These are phyloP conservation scores for Carnegiea gigantea DNA, from an alignment of 179 eudicot genomes.

Conservation along the genomic window DNA sequence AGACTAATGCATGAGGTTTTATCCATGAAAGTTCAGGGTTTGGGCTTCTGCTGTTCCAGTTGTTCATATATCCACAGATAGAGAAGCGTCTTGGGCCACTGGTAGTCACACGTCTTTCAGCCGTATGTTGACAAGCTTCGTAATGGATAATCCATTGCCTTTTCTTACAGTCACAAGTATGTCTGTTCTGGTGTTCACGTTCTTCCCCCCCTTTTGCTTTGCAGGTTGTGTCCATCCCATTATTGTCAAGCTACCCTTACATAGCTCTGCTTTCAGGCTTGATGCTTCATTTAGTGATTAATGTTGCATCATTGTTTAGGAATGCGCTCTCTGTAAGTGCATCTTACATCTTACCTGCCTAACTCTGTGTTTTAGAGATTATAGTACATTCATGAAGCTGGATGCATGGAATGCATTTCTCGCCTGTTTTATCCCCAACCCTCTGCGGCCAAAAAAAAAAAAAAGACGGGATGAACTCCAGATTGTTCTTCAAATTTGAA, in stretches of 20 bases:
- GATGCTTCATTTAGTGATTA: constrained; percentile 22
- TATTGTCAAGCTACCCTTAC: background rate
- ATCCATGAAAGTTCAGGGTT: constrained; percentile 19
- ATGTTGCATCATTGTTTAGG: constrained; percentile 20
- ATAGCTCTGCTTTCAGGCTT: constrained; percentile 26
- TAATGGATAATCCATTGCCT: background rate
- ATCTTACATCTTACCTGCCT: background rate
- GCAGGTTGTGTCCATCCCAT: constrained; percentile 28
- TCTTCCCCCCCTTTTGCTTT: background rate
- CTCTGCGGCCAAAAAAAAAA: too few relatives aligned
- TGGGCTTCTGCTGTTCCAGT: constrained; percentile 28
- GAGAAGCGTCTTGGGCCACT: constrained; percentile 29
- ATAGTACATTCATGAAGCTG: background rate
- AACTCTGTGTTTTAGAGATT: background rate
- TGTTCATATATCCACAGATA: constrained; percentile 23
- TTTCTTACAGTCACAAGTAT: too few relatives aligned
- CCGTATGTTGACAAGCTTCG: constrained; percentile 15
- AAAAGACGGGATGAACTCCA: too few relatives aligned
- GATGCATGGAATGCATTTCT: too few relatives aligned
- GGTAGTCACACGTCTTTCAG: constrained; percentile 29
- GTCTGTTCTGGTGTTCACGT: background rate
- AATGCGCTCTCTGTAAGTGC: constrained; percentile 24
- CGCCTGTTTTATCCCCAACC: too few relatives aligned
- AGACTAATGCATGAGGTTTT: background rate
- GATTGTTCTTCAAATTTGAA: background rate